A percentile compares a stretch with the other conserved stretches of the same genome.
Evolutionary conservation across 495 filamentous ascomycete genomes (phyloP).

Genomic region (Chaetomium cochliodes): DNA sequence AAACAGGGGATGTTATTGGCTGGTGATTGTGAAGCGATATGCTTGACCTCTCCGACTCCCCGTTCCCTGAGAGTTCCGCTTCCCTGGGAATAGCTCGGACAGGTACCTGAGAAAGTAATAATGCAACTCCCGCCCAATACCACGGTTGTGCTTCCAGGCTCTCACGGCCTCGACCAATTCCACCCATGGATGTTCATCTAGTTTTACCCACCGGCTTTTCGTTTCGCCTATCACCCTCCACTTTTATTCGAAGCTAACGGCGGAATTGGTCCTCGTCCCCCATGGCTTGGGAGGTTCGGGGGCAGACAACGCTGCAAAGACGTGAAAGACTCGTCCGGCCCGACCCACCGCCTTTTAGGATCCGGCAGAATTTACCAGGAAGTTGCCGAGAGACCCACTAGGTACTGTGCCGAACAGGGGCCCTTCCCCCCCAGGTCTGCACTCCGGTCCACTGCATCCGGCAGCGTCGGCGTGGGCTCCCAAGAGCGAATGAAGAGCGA

Average conservation of each 20-base stretch:
- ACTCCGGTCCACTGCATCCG: not conserved
- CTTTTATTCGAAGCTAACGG: not conserved
- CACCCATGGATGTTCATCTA: no score
- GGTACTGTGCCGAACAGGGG: not conserved
- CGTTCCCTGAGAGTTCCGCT: no score
- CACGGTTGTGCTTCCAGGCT: no score
- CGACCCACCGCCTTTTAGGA: not conserved
- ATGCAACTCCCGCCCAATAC: no score
- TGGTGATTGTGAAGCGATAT: not conserved
- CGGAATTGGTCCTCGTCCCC: not conserved
- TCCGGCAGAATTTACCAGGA: constrained; percentile 10
- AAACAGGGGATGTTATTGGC: not conserved
- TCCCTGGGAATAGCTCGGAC: no score
- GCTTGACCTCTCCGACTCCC: not conserved
- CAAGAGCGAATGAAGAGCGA: not conserved
- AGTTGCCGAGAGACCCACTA: not conserved
- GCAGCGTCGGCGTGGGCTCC: not conserved
- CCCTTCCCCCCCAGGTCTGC: not conserved
- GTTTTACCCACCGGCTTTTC: no score
- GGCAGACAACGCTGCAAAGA: not conserved
- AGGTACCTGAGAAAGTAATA: no score
- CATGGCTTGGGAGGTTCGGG: not conserved
- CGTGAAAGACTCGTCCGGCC: not conserved
- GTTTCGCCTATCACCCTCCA: no score
- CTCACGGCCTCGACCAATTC: no score